These are phyloP conservation scores for Neofusicoccum laricinum DNA, from an alignment of 2,329 filamentous ascomycete genomes.

Conservation along the genomic window DNA sequence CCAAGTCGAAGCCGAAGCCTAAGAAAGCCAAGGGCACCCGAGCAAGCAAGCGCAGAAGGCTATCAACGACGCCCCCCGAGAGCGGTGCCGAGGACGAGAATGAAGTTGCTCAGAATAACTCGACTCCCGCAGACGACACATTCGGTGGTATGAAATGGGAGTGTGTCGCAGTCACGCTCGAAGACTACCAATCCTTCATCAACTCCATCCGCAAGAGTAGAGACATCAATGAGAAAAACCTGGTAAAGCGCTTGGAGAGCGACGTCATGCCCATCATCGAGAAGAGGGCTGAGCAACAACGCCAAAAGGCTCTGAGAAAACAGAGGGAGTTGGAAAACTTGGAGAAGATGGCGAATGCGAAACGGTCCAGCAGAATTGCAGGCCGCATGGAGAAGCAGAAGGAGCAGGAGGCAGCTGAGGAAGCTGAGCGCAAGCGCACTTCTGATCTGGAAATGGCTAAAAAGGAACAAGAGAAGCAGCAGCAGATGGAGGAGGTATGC, in stretches of 20 bases:
- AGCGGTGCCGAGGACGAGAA: constrained; percentile 40
- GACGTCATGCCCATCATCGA: constrained; percentile 83
- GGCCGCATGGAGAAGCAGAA: constrained; percentile 75
- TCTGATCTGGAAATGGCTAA: constrained; percentile 63
- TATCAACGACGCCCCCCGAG: constrained; percentile 46
- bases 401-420: constrained; percentile 66
- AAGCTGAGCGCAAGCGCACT: constrained; percentile 66
- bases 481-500: constrained; percentile 62
- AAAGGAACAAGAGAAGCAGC: constrained; percentile 57
- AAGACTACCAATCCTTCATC: constrained; percentile 73
- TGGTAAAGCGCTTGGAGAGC: constrained; percentile 68
- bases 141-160: constrained; percentile 84
- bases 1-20: constrained; percentile 57
- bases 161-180: constrained; percentile 77
- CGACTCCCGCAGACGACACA: constrained; percentile 55
- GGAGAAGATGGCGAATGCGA: constrained; percentile 87
- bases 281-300: constrained; percentile 66
- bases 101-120: constrained; percentile 24
- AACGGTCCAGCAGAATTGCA: constrained; percentile 87
- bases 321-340: constrained; percentile 78
- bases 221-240: constrained; percentile 78
- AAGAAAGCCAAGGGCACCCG: constrained; percentile 58
- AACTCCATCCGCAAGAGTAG: constrained; percentile 69
- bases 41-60: constrained; percentile 69
- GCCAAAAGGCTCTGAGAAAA: constrained; percentile 69